phyloP scores from a whole-genome alignment of 345 rosid genomes.

The Eutrema heterophyllum region DNA sequence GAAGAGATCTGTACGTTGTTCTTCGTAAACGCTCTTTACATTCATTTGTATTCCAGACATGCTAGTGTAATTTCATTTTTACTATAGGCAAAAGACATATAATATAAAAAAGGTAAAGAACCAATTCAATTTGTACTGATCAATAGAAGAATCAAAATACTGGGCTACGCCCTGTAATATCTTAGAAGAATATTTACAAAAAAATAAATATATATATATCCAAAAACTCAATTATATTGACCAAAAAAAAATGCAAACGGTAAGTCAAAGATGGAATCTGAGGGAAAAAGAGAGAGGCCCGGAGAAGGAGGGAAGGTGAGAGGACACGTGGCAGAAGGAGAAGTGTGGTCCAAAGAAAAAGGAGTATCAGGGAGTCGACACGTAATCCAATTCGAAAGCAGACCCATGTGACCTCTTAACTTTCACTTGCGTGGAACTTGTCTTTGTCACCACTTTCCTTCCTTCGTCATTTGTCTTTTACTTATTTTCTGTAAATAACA shows the following conservation, averaged over 20 bases:
- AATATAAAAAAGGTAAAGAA: background rate
- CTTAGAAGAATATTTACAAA: too few species aligned
- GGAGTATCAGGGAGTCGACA: slow-evolving; percentile 23
- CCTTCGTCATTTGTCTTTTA: slow-evolving; percentile 2
- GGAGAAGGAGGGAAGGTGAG: slow-evolving; percentile 17
- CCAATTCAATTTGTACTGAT: background rate
- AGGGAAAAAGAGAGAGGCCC: slow-evolving; percentile 5
- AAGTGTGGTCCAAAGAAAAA: slow-evolving; percentile 26
- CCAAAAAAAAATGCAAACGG: background rate
- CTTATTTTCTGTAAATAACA: background rate
- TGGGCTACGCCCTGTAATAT: too few species aligned
- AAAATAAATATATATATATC: too few species aligned
- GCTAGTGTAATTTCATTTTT: background rate
- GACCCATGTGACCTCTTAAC: slow-evolving; percentile 31
- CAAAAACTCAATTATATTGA: background rate
- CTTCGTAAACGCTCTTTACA: background rate
- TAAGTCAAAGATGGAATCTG: slow-evolving; percentile 23
- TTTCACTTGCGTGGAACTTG: slow-evolving; percentile 35
- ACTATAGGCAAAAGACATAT: background rate
- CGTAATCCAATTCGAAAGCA: slow-evolving; percentile 13
- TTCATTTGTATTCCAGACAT: background rate
- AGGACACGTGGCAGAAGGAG: slow-evolving; percentile 24
- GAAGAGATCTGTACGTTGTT: background rate
- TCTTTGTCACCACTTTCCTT: slow-evolving; percentile 33
- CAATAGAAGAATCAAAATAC: too few species aligned